Percentiles rank a stretch among this genome's conserved stretches.
These are phyloP conservation scores for Cordyceps militaris DNA, from an alignment of 2,329 filamentous ascomycete species.

Conservation along the genomic window DNA sequence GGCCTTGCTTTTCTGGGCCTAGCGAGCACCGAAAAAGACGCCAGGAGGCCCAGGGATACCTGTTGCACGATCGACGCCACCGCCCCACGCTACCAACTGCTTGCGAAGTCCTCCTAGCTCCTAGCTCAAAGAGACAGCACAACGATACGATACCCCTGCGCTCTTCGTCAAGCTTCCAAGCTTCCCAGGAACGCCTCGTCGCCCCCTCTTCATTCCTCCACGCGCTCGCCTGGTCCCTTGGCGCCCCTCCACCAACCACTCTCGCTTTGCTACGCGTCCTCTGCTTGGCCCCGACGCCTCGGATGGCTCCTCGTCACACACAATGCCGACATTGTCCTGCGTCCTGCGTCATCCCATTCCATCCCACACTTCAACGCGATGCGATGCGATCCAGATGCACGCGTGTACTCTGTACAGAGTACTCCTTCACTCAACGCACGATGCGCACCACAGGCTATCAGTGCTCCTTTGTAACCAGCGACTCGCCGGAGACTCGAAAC, in stretches of 20 bases:
- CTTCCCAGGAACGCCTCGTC: neutral
- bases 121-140: neutral
- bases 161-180: neutral
- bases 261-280: neutral
- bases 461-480: no score
- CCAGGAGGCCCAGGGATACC: neutral
- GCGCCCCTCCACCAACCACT: neutral
- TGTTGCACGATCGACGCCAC: constrained; percentile 10
- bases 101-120: neutral
- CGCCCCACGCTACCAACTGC: neutral
- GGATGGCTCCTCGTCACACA: neutral
- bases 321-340: constrained; percentile 4
- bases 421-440: no score
- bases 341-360: neutral
- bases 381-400: no score
- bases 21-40: constrained; percentile 1
- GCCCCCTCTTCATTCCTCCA: neutral
- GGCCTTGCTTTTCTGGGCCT: neutral
- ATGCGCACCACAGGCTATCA: no score
- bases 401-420: no score
- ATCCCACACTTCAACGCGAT: neutral
- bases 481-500: neutral
- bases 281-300: neutral
- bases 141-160: neutral
- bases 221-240: neutral